Conservation (phyloP, 441 rosid genomes). For the Biscutella auriculata region DNA sequence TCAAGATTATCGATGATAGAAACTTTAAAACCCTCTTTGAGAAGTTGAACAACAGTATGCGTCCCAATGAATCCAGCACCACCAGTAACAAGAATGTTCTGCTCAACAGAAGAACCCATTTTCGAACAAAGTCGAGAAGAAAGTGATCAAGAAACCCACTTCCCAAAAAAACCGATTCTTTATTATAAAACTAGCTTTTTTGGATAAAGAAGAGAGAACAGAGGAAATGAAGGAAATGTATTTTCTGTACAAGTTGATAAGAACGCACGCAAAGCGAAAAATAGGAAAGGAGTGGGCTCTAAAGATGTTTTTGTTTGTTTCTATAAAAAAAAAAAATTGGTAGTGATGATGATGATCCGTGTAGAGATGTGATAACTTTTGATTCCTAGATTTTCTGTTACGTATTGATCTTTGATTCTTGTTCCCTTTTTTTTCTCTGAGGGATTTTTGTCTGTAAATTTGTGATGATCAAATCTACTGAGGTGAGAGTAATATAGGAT, state of each 20-base stretch:
- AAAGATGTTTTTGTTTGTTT: constrained; percentile 6
- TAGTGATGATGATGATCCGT: constrained; percentile 5
- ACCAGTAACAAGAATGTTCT: constrained; percentile 54
- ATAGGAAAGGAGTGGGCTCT: constrained; percentile 16
- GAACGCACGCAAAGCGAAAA: constrained; percentile 20
- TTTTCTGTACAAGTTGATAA: constrained; percentile 18
- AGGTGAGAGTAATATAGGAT: no score
- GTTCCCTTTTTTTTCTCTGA: no score
- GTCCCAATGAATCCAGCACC: constrained; percentile 74
- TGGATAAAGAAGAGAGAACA: background rate
- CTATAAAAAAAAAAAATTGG: background rate
- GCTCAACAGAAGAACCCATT: constrained; percentile 41
- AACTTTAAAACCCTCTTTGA: constrained; percentile 46
- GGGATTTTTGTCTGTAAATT: no score
- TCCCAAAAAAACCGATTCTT: background rate
- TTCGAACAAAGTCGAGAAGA: background rate
- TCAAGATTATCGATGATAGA: constrained; percentile 55
- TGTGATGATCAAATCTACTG: no score
- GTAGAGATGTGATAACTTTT: background rate
- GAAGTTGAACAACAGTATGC: constrained; percentile 55
- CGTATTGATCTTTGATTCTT: background rate
- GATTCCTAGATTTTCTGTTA: constrained; percentile 3
- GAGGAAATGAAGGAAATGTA: constrained; percentile 31
- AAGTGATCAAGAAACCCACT: constrained; percentile 2
- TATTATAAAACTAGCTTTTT: background rate